Conservation (phyloP, 2,329 filamentous ascomycete genomes). For the Cladobotryum mycophilum region DNA sequence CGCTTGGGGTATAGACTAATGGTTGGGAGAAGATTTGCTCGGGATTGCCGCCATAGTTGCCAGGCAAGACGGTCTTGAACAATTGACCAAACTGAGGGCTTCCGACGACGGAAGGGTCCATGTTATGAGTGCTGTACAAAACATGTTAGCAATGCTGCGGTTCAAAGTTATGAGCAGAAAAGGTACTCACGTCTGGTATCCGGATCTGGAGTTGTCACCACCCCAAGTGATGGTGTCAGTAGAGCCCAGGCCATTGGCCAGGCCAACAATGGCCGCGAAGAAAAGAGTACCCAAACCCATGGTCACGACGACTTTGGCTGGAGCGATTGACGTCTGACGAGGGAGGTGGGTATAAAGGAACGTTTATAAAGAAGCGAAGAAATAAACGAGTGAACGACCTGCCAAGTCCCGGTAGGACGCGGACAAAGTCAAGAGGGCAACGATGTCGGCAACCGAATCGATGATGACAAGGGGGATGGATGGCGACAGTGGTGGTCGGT, state of each 20-base stretch:
- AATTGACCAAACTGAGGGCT: slow-evolving; percentile 50
- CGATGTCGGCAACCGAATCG: no score
- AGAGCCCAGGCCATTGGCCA: slow-evolving; percentile 30
- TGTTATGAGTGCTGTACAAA: slow-evolving; percentile 51
- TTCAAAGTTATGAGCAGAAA: no score
- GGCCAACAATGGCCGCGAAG: slow-evolving; percentile 27
- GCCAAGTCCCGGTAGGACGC: no score
- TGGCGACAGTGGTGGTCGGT: no score
- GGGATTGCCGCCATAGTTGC: slow-evolving; percentile 40
- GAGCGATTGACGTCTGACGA: no score
- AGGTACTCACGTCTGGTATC: slow-evolving; percentile 44
- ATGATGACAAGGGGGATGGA: no score
- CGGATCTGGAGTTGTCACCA: slow-evolving; percentile 47
- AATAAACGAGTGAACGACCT: no score
- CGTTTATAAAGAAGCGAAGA: no score
- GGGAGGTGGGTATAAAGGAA: no score
- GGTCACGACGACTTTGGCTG: slow-evolving; percentile 10
- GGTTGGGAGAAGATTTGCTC: slow-evolving; percentile 51
- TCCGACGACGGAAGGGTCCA: slow-evolving; percentile 53
- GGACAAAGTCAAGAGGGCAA: no score
- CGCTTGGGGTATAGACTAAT: slow-evolving; percentile 41
- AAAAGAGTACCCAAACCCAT: slow-evolving; percentile 23
- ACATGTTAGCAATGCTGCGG: background rate
- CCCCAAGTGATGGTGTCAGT: slow-evolving; percentile 56
- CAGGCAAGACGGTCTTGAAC: slow-evolving; percentile 46